Conservation (phyloP, 768 basidiomycete species). For the Hericium rajendrae region DNA sequence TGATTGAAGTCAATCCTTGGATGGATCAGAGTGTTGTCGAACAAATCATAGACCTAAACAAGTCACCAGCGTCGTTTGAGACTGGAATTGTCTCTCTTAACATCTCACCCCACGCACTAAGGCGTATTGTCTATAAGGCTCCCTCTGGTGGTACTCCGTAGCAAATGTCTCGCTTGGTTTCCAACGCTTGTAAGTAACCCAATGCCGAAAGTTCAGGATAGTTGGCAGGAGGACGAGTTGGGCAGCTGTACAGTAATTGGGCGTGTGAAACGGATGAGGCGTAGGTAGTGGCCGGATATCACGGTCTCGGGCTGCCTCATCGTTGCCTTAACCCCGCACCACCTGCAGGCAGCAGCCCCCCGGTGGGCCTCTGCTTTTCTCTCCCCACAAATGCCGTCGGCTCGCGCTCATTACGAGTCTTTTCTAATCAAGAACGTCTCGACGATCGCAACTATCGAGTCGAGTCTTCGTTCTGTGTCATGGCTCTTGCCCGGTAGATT, state of each 20-base stretch:
- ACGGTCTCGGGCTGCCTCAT: background rate
- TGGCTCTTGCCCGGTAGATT: slow-evolving; percentile 96
- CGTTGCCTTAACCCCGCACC: background rate
- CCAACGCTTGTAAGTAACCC: too few relatives aligned
- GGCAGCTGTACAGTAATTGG: background rate
- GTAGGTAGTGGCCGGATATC: background rate
- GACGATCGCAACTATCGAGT: slow-evolving; percentile 82
- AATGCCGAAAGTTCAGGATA: too few relatives aligned
- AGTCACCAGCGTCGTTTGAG: too few relatives aligned
- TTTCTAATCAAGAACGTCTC: slow-evolving; percentile 81
- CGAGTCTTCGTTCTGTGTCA: slow-evolving; percentile 77
- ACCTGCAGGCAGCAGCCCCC: background rate
- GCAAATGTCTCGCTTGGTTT: too few relatives aligned
- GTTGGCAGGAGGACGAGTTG: too few relatives aligned
- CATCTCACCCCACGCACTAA: too few relatives aligned
- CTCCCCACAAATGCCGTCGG: slow-evolving; percentile 42
- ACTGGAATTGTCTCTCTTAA: too few relatives aligned
- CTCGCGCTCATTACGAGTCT: slow-evolving; percentile 65
- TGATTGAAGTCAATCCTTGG: too few relatives aligned
- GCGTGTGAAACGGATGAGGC: background rate
- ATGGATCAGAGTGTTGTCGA: too few relatives aligned
- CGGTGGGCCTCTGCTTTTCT: background rate
- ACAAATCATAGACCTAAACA: too few relatives aligned
- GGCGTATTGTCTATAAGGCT: background rate
- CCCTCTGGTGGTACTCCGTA: background rate